Evolutionary conservation across 2,329 filamentous ascomycete species (phyloP).

Genomic region (Aureobasidium vineae): DNA sequence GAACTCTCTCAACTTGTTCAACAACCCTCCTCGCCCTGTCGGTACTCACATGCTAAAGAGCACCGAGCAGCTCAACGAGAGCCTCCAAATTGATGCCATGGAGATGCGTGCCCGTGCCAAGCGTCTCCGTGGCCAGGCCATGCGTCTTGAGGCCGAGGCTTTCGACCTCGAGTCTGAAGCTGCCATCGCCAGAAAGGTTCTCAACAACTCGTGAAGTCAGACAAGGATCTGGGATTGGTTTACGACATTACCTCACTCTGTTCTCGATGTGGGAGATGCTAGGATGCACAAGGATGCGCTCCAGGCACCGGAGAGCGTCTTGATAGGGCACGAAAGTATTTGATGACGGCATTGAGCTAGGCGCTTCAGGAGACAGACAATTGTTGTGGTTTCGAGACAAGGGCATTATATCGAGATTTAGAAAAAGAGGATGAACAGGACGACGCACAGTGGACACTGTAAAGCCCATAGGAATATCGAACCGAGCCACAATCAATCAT

Average conservation of each 20-base stretch:
- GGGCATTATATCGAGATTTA: background rate
- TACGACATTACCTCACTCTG: too few relatives aligned
- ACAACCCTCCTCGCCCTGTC: background rate
- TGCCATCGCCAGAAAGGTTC: background rate
- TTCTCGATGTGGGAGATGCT: background rate
- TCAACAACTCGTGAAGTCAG: background rate
- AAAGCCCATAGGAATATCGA: background rate
- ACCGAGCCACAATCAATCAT: background rate
- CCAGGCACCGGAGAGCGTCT: background rate
- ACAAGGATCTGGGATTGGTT: too few relatives aligned
- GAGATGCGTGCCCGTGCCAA: slow-evolving; percentile 7
- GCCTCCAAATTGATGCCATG: background rate
- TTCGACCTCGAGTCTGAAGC: slow-evolving; percentile 3
- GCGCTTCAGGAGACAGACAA: background rate
- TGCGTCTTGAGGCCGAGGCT: slow-evolving; percentile 26
- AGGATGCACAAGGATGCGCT: too few relatives aligned
- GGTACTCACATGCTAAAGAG: background rate
- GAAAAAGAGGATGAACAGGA: background rate
- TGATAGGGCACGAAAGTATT: background rate
- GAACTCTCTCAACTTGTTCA: background rate
- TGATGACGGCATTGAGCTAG: background rate
- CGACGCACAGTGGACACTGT: background rate
- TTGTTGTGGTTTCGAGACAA: background rate
- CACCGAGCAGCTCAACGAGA: background rate
- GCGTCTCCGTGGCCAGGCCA: slow-evolving; percentile 9